A percentile compares a stretch with the other conserved stretches of the same genome.
Conservation (phyloP, 2,329 filamentous ascomycete genomes). For the Exserohilum turcica region DNA sequence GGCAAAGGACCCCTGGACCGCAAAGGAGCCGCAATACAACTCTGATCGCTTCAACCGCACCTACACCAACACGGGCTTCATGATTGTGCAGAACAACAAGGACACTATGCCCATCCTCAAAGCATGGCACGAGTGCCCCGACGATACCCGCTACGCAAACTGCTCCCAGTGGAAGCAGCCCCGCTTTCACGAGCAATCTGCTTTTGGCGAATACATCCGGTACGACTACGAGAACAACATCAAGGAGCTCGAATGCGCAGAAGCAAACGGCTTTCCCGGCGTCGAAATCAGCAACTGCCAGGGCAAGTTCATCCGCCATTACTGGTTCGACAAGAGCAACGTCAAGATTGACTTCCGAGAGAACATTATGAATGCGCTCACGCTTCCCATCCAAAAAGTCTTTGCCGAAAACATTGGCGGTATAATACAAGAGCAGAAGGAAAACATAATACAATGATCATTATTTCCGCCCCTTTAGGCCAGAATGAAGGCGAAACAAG, state of each 20-base stretch:
- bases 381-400: constrained; percentile 42
- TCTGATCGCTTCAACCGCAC: constrained; percentile 50
- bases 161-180: constrained; percentile 48
- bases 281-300: constrained; percentile 44
- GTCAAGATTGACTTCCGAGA: constrained; percentile 44
- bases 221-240: constrained; percentile 48
- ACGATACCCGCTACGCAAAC: constrained; percentile 41
- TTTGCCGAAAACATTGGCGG: constrained; percentile 39
- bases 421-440: constrained; percentile 34
- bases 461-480: background rate
- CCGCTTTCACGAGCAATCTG: constrained; percentile 48
- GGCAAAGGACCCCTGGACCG: constrained; percentile 52
- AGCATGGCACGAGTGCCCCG: constrained; percentile 54
- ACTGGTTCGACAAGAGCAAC: constrained; percentile 46
- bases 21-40: constrained; percentile 45
- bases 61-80: constrained; percentile 60
- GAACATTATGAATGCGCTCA: constrained; percentile 47
- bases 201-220: constrained; percentile 48
- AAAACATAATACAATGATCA: constrained; percentile 35
- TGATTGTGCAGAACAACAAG: constrained; percentile 58
- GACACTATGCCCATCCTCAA: constrained; percentile 57
- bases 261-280: constrained; percentile 48
- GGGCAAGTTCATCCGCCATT: constrained; percentile 46
- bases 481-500: constrained; percentile 2
- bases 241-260: constrained; percentile 46